phyloP scores from a whole-genome alignment of 768 basidiomycete species.

The Russula sp. region DNA sequence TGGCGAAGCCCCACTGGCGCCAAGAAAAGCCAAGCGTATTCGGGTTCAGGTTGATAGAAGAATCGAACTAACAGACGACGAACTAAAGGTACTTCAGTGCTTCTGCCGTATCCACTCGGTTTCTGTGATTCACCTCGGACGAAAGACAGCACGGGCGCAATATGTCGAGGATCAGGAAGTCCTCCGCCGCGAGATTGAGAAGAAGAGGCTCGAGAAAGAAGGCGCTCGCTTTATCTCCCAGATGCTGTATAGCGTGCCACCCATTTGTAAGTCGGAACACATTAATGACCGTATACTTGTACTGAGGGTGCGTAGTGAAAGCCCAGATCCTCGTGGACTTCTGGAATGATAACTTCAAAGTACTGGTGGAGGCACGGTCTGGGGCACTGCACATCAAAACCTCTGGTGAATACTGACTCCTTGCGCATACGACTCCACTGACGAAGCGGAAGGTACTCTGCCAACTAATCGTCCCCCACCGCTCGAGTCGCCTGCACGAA shows the following conservation, averaged over 20 bases:
- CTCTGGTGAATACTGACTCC: conserved; percentile 34
- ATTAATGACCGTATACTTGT: neutral
- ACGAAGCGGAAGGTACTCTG: conserved; percentile 40
- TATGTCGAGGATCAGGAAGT: conserved; percentile 62
- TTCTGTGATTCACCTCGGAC: conserved; percentile 32
- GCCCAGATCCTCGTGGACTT: conserved; percentile 67
- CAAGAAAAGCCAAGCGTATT: conserved; percentile 48
- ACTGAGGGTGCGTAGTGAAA: conserved; percentile 46
- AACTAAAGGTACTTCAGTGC: conserved; percentile 56
- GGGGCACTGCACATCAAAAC: conserved; percentile 44
- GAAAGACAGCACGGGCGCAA: conserved; percentile 54
- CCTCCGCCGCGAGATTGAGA: conserved; percentile 49
- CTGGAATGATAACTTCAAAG: conserved; percentile 70
- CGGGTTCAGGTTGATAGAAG: conserved; percentile 64
- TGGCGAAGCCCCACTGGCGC: conserved; percentile 2
- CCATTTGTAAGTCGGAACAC: conserved; percentile 48
- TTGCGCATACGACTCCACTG: neutral
- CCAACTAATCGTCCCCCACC: conserved; percentile 51
- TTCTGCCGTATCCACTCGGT: neutral
- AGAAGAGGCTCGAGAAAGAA: conserved; percentile 57
- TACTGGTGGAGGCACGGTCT: conserved; percentile 63
- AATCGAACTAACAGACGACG: conserved; percentile 79
- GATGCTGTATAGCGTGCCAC: conserved; percentile 65
- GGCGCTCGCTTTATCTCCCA: conserved; percentile 53
- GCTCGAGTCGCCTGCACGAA: conserved; percentile 14